Base-by-base conservation (phyloP, 345 rosid genomes). In the Aegle marmelos region DNA sequence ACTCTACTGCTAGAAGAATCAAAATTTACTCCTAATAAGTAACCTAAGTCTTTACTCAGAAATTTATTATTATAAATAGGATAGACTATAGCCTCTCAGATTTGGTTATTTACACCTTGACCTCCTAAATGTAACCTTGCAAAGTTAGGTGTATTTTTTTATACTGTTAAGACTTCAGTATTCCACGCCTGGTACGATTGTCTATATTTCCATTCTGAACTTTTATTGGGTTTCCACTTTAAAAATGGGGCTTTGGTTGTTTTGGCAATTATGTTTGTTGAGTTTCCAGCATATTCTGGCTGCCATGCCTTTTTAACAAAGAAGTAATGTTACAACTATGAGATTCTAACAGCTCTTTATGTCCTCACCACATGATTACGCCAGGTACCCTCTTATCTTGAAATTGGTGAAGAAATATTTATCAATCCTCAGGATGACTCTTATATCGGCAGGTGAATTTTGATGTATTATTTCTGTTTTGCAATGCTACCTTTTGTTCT, bases 361-460 rank as follows among this genome's bases (percentile, higher is more conserved):
- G 24, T 48, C 25, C 30, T 17, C 65, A 9, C 63, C 21, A 27
- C 65, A 21, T 27, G 67, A 73, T 70, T 74, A 56, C 60, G 53
- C 53, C 88, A 95, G 98, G 94, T 92, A 74, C 97, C 97, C 14
- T 63, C 94, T 50, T 93, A 90, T 88, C 87, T 95, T 48, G 91
- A 90, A 72, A 79, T 73, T 41, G 99, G 96, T 5, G 97, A 95
- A 82, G 89, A 81, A 83, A 87, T 95, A 72, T 84, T 92, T 76
- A 86, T 95, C 74, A 88, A 87, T 82, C 88, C 98, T 2, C 90
- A 84, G n/a, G 97, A 95, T 33, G 83, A 89, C 79, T 79, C 97
- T 67, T 95, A 82, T 74, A 82, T 92, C 41, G 85, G 90, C 89
- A 92, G 98, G 99, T 95, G 78, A 81, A 31, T 37, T 56, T 76